Evolutionary conservation across 2,329 filamentous ascomycete species (phyloP), one percentile per base, ranked within the genome.

Genomic region (Phyllosticta citrichinensis): DNA sequence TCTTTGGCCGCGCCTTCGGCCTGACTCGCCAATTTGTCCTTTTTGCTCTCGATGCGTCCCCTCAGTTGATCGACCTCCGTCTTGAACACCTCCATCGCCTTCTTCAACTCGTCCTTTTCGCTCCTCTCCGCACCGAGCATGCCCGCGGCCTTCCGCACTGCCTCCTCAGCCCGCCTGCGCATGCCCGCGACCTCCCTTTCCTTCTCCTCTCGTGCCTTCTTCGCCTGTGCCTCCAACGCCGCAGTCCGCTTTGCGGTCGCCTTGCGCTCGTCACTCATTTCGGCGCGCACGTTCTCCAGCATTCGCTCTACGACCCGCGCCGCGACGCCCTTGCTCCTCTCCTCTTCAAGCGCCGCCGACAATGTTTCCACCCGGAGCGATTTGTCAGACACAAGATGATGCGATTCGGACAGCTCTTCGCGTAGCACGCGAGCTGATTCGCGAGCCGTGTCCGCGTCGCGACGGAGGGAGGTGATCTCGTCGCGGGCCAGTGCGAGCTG

Each of bases 61-160:
- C 54, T 55, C 25, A 62, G 27, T 10, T 2, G 19, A 9, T 62
- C 61, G 14, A 62, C 57, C 12, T 62, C 56, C 40, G 50, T 22
- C 52, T 50, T 58, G 19, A 52, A 22, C 9, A 14, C 25, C 27
- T 62, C 35, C 30, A 56, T 19, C n/a, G 56, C 56, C 17, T 50
- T 50, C 52, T 20, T 58, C 20, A 61, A n/a, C 8, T 33, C 22
- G 14, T 33, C 52, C 35, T 62, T 62, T 56, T 62, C 55, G 14
- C 53, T 52, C 24, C 55, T 52, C 56, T 62, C 60, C 5, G 30
- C 52, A 6, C 35, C 56, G n/a, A 61, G 27, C 54, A 56, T 33
- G 22, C 54, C 52, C 20, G 33, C 47, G 5, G 60, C 55, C 22
- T 51, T 57, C 14, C 56, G 51, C 20, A 62, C 60, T 24, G 60